Evolutionary conservation across 2,329 filamentous ascomycete species (phyloP), one percentile per base, ranked within the genome.

Genomic region (Aspergillus felis): DNA sequence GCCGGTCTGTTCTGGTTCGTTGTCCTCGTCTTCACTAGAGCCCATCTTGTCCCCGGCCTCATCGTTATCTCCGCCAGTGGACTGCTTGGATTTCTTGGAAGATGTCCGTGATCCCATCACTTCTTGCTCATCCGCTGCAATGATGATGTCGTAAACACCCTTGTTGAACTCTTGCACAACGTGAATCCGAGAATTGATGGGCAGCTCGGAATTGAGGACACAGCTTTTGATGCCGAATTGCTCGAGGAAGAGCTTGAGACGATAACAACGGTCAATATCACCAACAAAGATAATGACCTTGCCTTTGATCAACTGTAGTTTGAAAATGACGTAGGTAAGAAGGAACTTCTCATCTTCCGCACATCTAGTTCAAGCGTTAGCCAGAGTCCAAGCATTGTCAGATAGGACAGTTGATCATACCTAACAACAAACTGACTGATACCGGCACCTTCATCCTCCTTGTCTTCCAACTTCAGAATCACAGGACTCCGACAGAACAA

Each of bases 291-390:
- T 84, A 52, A 91, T 89, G 57, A 89, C 89, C 74, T 97, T 97
- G 62, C 94, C 94, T 73, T 93, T 96, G 70, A 99, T 88, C 53
- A 97, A 80, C 72, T 94, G 90, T 12, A 97, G 83, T 78, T 96
- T 96, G 80, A 97, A 96, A 70, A 97, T 93, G 58, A 96, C 89
- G 69, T 96, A 97, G 20, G 89, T 86, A 47, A 99, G 78, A 41
- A 99, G 78, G 69, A 97, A 99, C 71, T 99, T 99, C 68, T 97
- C 94, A 64, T 97, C 93, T 76, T 99, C 94, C n/a, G 85, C 91
- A 65, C 92, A 96, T 71, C 85, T 88, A 54, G 32, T 7, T 51
- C 12, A 22, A 17, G 1, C 3, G 27, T 68, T 61, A 66, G 56
- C 10, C 55, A 53, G 35, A 66, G 41, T 71, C 17, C 42, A 22